Conservation (phyloP, 2,329 filamentous ascomycete species). For the Exophiala alcalophila region DNA sequence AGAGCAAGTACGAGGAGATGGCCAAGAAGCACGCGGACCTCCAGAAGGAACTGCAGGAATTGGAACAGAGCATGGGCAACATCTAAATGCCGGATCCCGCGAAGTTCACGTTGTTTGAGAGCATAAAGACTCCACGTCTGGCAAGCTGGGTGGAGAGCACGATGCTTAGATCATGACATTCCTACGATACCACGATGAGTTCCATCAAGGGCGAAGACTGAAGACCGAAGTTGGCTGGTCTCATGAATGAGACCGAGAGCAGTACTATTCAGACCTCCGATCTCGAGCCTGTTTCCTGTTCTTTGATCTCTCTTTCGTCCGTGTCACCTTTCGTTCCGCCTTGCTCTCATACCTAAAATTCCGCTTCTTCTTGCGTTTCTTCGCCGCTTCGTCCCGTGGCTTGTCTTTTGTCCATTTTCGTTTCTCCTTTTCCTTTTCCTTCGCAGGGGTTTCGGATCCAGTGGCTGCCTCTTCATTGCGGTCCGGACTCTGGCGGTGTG, state of each 20-base stretch:
- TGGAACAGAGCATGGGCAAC: conserved; percentile 88
- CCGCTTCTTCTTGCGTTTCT: conserved; percentile 73
- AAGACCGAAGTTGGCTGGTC: conserved; percentile 19
- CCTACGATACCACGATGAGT: conserved; percentile 28
- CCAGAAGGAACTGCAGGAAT: conserved; percentile 87
- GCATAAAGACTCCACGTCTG: conserved; percentile 30
- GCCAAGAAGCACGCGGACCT: conserved; percentile 77
- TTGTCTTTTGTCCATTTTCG: conserved; percentile 49
- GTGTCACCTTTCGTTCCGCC: conserved; percentile 65
- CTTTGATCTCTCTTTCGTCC: conserved; percentile 62
- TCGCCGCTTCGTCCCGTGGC: conserved; percentile 24
- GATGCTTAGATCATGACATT: conserved; percentile 26
- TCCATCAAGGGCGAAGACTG: conserved; percentile 19
- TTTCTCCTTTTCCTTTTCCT: conserved; percentile 35
- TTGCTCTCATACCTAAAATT: conserved; percentile 93
- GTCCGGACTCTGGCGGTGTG: conserved; percentile 31
- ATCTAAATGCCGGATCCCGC: conserved; percentile 60
- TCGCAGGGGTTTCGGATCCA: conserved; percentile 13
- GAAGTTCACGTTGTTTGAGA: conserved; percentile 20
- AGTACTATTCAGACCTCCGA: conserved; percentile 40
- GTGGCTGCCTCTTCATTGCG: conserved; percentile 34
- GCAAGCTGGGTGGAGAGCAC: conserved; percentile 12
- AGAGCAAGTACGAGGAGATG: conserved; percentile 98
- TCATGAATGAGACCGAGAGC: conserved; percentile 14
- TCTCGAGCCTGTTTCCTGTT: conserved; percentile 68